Base-by-base conservation (phyloP, 768 basidiomycete genomes). In the Boletus vermiculosoides region DNA sequence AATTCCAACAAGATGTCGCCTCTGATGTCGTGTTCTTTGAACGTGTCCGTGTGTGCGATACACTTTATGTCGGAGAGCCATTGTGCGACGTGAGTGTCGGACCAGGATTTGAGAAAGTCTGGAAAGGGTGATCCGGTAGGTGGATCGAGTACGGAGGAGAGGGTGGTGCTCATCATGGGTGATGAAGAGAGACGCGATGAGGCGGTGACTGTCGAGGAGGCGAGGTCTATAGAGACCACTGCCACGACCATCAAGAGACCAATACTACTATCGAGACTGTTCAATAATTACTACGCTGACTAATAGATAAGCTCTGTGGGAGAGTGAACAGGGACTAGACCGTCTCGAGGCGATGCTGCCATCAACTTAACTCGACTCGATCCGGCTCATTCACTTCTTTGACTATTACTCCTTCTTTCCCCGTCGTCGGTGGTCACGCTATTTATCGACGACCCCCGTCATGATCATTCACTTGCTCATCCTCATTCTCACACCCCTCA, bases 1-100 rank as follows among this genome's bases (percentile, higher is more conserved):
- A 98, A 76, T 60, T 99, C 97, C 49, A 98, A 79, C 18, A 99
- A 75, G 22, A 99, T 86, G 67, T 92, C 89, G 6, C 96, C 94
- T 50, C 92, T 77, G 64, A 99, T 96, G 68, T 99, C 96, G 74
- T 96, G 90, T 5, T 81, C 78, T 47, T 79, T 82, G 76, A 99
- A 99, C 0, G 80, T 77, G 9, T 78, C 72, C 11, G 86, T 83
- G 66, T 87, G 88, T 39, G 78, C 77, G 0, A 75, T 80, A 65
- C 93, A 94, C 66, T 84, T 89, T 64, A 90, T 85, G 18, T 92
- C 84, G 0, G 78, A 64, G 34, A 99, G 80, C 90, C 95, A 99
- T 46, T 77, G 77, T 2, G 86, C 80, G 54, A 92, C 86, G 63
- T 89, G 85, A 5, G 64, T 63, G 66, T 92, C 90, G 1, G 79